Evolutionary conservation across 2,329 filamentous ascomycete genomes (phyloP).

Genomic region (Neofusicoccum ribis): DNA sequence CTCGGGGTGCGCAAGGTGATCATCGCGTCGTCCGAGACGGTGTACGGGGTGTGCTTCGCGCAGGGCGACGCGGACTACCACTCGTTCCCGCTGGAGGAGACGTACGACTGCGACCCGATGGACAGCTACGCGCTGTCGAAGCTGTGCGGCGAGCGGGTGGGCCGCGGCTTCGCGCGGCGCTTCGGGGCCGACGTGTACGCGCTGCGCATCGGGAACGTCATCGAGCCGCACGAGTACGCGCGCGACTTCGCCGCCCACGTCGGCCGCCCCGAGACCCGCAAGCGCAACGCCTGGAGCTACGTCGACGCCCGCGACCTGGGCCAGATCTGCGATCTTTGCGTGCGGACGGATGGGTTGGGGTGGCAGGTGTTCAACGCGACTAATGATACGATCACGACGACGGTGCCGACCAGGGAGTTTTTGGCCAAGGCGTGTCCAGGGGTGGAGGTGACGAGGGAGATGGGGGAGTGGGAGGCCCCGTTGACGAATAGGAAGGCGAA

Average conservation of each 20-base stretch:
- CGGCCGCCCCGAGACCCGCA: constrained; percentile 51
- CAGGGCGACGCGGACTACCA: constrained; percentile 60
- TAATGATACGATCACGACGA: constrained; percentile 61
- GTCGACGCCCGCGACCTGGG: constrained; percentile 63
- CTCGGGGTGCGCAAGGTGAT: constrained; percentile 63
- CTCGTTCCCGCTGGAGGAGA: constrained; percentile 60
- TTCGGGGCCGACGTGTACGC: constrained; percentile 62
- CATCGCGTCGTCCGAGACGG: constrained; percentile 60
- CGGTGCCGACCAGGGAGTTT: constrained; percentile 53
- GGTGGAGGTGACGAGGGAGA: constrained; percentile 54
- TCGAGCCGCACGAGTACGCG: constrained; percentile 62
- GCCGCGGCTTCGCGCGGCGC: constrained; percentile 57
- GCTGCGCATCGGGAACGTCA: constrained; percentile 61
- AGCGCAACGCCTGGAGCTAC: constrained; percentile 63
- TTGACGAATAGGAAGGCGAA: constrained; percentile 62
- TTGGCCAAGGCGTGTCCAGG: constrained; percentile 52
- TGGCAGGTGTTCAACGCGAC: constrained; percentile 67
- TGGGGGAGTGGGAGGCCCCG: constrained; percentile 61
- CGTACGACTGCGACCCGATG: constrained; percentile 60
- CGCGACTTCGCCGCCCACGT: constrained; percentile 55
- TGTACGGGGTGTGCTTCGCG: constrained; percentile 63
- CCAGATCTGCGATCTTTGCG: constrained; percentile 58
- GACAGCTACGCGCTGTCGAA: constrained; percentile 64
- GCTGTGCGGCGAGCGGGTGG: constrained; percentile 59
- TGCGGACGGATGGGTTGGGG: constrained; percentile 56